Evolutionary conservation across 495 filamentous ascomycete genomes (phyloP).

Genomic region (Trichoderma reesei): DNA sequence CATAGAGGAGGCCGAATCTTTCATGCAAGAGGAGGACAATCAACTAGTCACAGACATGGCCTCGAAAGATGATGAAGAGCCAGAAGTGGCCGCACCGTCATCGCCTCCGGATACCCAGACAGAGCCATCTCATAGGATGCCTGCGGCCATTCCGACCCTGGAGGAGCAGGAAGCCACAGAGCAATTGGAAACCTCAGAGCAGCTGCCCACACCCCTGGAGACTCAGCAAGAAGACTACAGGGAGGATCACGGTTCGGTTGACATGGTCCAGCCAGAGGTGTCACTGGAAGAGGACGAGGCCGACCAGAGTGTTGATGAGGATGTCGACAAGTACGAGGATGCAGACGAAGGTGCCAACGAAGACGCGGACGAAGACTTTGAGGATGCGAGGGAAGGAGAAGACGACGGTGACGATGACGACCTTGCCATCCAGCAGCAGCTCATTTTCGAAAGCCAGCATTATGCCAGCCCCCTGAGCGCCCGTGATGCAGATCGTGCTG

Average conservation of each 20-base stretch:
- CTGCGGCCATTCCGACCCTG: not conserved
- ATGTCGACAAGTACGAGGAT: not conserved
- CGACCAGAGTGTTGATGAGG: not conserved
- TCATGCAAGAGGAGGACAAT: not conserved
- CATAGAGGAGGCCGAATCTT: not conserved
- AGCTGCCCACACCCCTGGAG: not conserved
- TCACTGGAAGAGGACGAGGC: not conserved
- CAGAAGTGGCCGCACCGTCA: not conserved
- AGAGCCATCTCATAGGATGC: not conserved
- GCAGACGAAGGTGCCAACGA: slow-evolving; percentile 11
- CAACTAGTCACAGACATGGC: not conserved
- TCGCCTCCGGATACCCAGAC: not conserved
- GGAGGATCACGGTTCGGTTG: not conserved
- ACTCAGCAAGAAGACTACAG: not conserved
- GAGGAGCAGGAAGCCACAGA: not conserved
- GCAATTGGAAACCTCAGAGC: not conserved
- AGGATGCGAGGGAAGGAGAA: slow-evolving; percentile 13
- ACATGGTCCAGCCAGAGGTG: not conserved
- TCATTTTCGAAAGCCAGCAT: slow-evolving; percentile 7
- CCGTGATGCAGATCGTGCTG: not conserved
- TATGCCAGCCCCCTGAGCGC: not conserved
- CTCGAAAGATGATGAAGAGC: not conserved
- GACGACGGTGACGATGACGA: slow-evolving; percentile 1
- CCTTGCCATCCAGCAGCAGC: slow-evolving; percentile 8
- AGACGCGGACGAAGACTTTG: slow-evolving; percentile 3